phyloP scores from a whole-genome alignment of 768 basidiomycete species.

The Tricholoma hemisulphureum region DNA sequence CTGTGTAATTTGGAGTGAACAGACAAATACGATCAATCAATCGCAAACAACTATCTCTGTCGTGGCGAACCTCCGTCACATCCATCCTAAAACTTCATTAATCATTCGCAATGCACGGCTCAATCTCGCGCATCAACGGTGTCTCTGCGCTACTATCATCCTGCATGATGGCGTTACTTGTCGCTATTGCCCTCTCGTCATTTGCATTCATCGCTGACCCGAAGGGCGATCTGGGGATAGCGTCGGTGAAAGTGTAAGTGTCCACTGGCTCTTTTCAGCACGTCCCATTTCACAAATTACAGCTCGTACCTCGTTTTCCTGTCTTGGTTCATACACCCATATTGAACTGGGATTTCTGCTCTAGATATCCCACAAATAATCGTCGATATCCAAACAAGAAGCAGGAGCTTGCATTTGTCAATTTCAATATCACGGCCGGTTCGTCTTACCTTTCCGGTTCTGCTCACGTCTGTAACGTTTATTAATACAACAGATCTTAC shows the following conservation, averaged over 20 bases:
- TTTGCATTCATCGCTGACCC: constrained; percentile 61
- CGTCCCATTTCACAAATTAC: neutral
- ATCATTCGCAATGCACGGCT: constrained; percentile 60
- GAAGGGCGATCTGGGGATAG: constrained; percentile 54
- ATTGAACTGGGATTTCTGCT: neutral
- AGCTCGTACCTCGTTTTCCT: neutral
- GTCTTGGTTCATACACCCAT: neutral
- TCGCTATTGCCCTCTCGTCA: constrained; percentile 70
- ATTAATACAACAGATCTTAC: constrained; percentile 56
- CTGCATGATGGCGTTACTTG: constrained; percentile 70
- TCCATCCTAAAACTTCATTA: neutral
- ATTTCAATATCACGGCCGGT: constrained; percentile 84
- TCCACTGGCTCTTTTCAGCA: neutral
- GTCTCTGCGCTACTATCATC: constrained; percentile 70
- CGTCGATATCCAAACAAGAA: constrained; percentile 57
- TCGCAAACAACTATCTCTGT: neutral
- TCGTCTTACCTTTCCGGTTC: constrained; percentile 19
- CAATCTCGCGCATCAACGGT: constrained; percentile 71
- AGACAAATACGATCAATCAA: neutral
- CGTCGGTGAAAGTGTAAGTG: constrained; percentile 76
- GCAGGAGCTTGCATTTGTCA: constrained; percentile 76
- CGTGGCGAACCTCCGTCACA: neutral
- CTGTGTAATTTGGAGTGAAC: neutral
- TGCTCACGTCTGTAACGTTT: constrained; percentile 1
- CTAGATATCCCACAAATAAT: constrained; percentile 47